Evolutionary conservation across 257 asterid species (phyloP).

Genomic region (Paraleonurus japonicus): DNA sequence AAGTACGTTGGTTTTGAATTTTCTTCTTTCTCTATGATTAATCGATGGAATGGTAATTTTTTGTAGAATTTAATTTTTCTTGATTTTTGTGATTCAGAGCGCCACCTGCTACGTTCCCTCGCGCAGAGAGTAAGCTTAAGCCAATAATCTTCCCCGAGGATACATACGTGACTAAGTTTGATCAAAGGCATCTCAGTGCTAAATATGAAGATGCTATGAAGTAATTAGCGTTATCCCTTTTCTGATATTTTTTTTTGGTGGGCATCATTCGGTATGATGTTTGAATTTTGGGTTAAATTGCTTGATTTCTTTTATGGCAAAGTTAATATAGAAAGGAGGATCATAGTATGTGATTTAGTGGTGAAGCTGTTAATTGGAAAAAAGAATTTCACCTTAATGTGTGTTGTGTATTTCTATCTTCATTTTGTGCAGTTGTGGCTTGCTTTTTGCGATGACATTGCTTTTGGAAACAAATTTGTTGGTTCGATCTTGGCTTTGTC

Average conservation of each 20-base stretch:
- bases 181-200: conserved; percentile 66
- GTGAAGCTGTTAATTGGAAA: neutral
- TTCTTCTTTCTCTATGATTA: neutral
- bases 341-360: neutral
- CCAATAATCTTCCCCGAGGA: conserved; percentile 79
- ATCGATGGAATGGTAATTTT: neutral
- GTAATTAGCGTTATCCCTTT: conserved; percentile 37
- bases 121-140: conserved; percentile 64
- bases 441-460: neutral
- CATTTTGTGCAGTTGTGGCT: conserved; percentile 2
- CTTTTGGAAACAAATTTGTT: neutral
- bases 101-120: conserved; percentile 85
- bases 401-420: neutral
- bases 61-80: neutral
- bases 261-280: neutral
- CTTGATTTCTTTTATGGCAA: conserved; percentile 4
- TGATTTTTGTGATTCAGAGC: conserved; percentile 46
- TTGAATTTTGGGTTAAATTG: neutral
- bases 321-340: neutral
- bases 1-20: conserved; percentile 38
- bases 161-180: conserved; percentile 64
- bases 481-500: neutral
- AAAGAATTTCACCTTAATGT: neutral
- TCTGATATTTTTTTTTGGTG: neutral
- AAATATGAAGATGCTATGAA: conserved; percentile 69